A percentile compares a stretch with the other conserved stretches of the same genome.
These are phyloP conservation scores for Neurospora sp. DNA, from an alignment of 495 filamentous ascomycete species.

Conservation along the genomic window DNA sequence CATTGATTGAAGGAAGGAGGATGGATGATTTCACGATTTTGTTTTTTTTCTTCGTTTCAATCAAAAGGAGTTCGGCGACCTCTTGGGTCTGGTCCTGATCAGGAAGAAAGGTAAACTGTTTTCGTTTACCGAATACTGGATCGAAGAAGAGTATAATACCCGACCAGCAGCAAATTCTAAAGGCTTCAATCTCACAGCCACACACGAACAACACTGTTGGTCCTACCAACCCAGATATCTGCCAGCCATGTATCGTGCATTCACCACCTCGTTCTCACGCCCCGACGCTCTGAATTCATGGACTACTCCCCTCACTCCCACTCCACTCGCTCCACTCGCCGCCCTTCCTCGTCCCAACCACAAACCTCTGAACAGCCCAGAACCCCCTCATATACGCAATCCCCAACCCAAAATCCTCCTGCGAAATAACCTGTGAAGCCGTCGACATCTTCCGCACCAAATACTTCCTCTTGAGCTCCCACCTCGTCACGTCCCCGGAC, in stretches of 20 bases:
- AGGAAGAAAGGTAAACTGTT: not conserved
- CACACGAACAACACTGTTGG: not conserved
- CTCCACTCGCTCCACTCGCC: not conserved
- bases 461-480: conserved; percentile 8
- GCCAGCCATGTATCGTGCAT: not conserved
- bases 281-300: not conserved
- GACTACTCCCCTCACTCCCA: not conserved
- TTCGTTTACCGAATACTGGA: not conserved
- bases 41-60: not conserved
- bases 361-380: conserved; percentile 14
- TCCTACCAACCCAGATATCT: too few relatives aligned
- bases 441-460: conserved; percentile 16
- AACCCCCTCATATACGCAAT: conserved; percentile 14
- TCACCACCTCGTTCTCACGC: not conserved
- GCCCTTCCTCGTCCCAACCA: not conserved
- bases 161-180: not conserved
- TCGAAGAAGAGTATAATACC: not conserved
- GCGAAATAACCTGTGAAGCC: conserved; percentile 14
- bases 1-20: not conserved
- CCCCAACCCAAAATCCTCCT: conserved; percentile 13
- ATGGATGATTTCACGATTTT: not conserved
- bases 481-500: not conserved
- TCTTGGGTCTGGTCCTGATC: not conserved
- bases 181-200: not conserved
- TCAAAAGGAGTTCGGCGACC: not conserved